Conservation (phyloP, 2,329 filamentous ascomycete species). For the Verruconis gallopava region DNA sequence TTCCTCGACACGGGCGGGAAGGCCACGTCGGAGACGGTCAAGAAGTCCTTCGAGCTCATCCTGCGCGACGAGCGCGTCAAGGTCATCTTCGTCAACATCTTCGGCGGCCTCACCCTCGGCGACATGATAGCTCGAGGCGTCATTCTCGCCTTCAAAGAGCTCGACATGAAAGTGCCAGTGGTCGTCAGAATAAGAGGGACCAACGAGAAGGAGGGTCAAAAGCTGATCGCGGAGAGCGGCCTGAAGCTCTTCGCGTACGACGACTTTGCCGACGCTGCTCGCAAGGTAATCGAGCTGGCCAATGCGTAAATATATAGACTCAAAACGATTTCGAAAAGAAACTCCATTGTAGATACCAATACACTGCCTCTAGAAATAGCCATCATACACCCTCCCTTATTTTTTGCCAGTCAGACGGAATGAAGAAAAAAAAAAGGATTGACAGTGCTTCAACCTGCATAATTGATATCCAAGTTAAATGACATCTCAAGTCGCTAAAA, state of each 20-base stretch:
- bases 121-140: slow-evolving; percentile 74
- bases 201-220: slow-evolving; percentile 57
- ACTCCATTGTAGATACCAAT: no score
- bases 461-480: no score
- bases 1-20: slow-evolving; percentile 87
- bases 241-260: slow-evolving; percentile 59
- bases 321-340: no score
- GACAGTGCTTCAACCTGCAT: no score
- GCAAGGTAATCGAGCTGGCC: slow-evolving; percentile 36
- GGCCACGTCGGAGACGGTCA: slow-evolving; percentile 70
- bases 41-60: slow-evolving; percentile 61
- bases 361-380: no score
- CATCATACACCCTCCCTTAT: no score
- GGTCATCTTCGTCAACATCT: slow-evolving; percentile 61
- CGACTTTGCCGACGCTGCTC: slow-evolving; percentile 59
- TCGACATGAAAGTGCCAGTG: slow-evolving; percentile 50
- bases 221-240: slow-evolving; percentile 55
- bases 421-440: no score
- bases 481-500: no score
- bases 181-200: slow-evolving; percentile 68
- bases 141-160: slow-evolving; percentile 56
- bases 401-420: no score
- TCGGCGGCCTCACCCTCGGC: slow-evolving; percentile 56
- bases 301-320: neutral
- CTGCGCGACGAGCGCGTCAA: slow-evolving; percentile 58